Percentiles rank a stretch among this genome's conserved stretches.
Conservation (phyloP, 2,329 filamentous ascomycete species). For the Fusarium sp. region DNA sequence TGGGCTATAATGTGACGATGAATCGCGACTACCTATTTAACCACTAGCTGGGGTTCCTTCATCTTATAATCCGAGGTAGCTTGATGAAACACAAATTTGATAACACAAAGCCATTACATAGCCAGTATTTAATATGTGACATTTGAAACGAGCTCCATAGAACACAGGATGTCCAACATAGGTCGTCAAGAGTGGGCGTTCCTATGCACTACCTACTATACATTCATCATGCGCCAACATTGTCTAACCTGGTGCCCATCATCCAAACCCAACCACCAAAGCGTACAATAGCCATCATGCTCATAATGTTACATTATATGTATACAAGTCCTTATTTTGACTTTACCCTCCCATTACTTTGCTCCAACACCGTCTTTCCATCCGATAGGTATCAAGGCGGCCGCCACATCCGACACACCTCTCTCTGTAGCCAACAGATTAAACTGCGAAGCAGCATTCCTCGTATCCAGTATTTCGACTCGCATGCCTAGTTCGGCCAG, state of each 20-base stretch:
- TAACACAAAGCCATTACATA: not conserved
- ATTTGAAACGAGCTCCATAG: fast-evolving
- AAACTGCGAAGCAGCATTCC: conserved; percentile 94
- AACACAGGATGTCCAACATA: not conserved
- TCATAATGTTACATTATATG: conserved; percentile 12
- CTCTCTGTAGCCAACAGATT: conserved; percentile 96
- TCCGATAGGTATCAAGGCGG: conserved; percentile 86
- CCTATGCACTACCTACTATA: not conserved
- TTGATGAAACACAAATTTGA: not conserved
- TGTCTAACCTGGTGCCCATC: not conserved
- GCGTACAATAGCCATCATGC: not conserved
- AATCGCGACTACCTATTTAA: not conserved
- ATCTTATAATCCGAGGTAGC: not conserved
- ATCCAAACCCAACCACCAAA: not conserved
- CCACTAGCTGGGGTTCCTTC: not conserved
- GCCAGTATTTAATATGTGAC: not conserved
- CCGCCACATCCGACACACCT: conserved; percentile 86
- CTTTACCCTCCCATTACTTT: conserved; percentile 18
- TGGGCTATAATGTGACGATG: not conserved
- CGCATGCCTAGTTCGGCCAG: conserved; percentile 85
- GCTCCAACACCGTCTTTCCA: conserved; percentile 75
- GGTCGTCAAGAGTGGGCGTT: not conserved
- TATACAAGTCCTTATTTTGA: conserved; percentile 10
- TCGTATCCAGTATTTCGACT: conserved; percentile 89
- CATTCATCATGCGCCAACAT: not conserved